These are phyloP conservation scores for Myriosclerotinia duriaeana DNA, from an alignment of 2,329 filamentous ascomycete species.

Conservation along the genomic window DNA sequence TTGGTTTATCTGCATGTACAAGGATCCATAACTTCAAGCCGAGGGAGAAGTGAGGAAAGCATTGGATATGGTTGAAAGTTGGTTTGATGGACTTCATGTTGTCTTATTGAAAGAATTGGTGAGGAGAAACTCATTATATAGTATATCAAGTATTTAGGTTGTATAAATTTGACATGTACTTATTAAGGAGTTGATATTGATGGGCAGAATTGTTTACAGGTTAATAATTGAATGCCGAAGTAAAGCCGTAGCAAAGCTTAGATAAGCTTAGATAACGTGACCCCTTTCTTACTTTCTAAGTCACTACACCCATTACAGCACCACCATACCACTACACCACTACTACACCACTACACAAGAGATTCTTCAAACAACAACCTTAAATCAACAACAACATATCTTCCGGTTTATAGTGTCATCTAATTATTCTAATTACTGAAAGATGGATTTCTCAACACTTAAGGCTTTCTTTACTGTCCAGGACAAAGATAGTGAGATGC, in stretches of 20 bases:
- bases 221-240: neutral
- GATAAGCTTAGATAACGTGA: neutral
- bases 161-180: neutral
- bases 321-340: too few relatives aligned
- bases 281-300: neutral
- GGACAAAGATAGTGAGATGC: neutral
- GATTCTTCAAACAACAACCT: neutral
- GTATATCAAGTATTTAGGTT: too few relatives aligned
- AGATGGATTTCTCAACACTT: conserved; percentile 12
- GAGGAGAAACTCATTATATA: neutral
- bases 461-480: neutral
- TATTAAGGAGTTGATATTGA: neutral
- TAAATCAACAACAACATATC: neutral
- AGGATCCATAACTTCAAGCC: neutral
- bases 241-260: conserved; percentile 4
- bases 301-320: neutral
- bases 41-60: neutral
- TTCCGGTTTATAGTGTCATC: neutral
- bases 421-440: neutral
- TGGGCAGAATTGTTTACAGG: neutral
- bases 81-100: neutral
- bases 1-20: neutral
- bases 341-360: neutral
- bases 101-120: neutral
- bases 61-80: neutral